A percentile compares a stretch with the other conserved stretches of the same genome.
Evolutionary conservation across 495 filamentous ascomycete species (phyloP).

Genomic region (Haplographium delicatum): DNA sequence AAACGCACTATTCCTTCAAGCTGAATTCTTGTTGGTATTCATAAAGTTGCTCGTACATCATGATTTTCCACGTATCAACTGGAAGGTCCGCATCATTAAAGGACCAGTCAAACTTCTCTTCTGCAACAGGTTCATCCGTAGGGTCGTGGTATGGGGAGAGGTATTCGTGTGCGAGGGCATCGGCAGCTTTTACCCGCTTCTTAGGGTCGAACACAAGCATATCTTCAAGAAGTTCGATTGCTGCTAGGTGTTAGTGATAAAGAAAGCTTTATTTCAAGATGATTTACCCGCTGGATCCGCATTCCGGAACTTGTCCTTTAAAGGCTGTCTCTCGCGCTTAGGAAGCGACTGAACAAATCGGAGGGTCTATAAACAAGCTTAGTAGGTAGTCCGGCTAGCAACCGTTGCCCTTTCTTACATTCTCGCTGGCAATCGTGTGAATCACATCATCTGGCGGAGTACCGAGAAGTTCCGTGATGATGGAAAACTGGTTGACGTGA

Average conservation of each 20-base stretch:
- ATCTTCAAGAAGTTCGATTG: conserved; percentile 86
- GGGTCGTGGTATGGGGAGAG: conserved; percentile 96
- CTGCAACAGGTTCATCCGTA: conserved; percentile 88
- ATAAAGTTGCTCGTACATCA: conserved; percentile 71
- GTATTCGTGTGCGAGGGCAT: conserved; percentile 86
- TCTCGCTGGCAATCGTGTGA: conserved; percentile 96
- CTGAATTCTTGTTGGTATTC: conserved; percentile 15
- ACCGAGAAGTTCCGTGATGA: conserved; percentile 95
- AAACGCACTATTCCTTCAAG: conserved; percentile 13
- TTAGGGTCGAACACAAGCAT: conserved; percentile 98
- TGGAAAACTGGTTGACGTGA: conserved; percentile 98
- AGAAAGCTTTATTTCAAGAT: not conserved
- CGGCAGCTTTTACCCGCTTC: conserved; percentile 78
- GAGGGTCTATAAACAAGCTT: conserved; percentile 62
- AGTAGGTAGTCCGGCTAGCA: conserved; percentile 1
- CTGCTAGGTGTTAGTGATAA: conserved; percentile 37
- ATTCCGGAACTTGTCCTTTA: conserved; percentile 91
- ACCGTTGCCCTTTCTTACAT: conserved; percentile 46
- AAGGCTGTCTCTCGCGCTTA: conserved; percentile 86
- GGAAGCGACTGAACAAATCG: conserved; percentile 96
- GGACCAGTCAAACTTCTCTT: conserved; percentile 99
- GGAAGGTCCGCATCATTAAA: conserved; percentile 98
- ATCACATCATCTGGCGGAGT: conserved; percentile 99
- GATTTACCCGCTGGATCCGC: conserved; percentile 81
- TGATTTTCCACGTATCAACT: conserved; percentile 99